Conservation (phyloP, 2,329 filamentous ascomycete species). For the Seiridium cupressi region DNA sequence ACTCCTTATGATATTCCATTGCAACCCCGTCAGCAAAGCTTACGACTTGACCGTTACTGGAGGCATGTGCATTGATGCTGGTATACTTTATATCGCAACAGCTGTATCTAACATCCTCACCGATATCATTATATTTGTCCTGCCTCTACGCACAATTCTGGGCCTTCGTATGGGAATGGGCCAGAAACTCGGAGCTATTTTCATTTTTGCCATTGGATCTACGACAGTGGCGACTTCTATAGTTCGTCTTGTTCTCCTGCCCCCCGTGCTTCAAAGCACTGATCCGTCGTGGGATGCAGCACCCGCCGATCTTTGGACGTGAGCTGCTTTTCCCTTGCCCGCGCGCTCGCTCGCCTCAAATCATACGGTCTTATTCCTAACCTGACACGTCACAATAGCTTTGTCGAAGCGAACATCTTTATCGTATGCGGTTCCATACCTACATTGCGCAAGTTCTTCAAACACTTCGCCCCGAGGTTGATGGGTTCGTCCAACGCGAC, state of each 20-base stretch:
- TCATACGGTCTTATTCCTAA: too few relatives aligned
- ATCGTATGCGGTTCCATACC: conserved; percentile 31
- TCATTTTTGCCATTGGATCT: conserved; percentile 42
- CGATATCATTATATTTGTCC: conserved; percentile 39
- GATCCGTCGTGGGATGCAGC: conserved; percentile 15
- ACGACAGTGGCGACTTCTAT: conserved; percentile 23
- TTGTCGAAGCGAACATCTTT: conserved; percentile 27
- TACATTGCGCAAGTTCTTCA: conserved; percentile 33
- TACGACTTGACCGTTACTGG: conserved; percentile 19
- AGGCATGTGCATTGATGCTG: conserved; percentile 8
- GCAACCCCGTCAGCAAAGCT: conserved; percentile 16
- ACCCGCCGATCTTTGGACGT: conserved; percentile 15
- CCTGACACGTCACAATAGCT: conserved; percentile 13
- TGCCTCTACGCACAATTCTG: conserved; percentile 42
- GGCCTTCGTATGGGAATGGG: conserved; percentile 37
- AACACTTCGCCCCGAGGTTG: conserved; percentile 27
- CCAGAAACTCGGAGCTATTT: conserved; percentile 39
- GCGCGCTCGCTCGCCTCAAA: too few relatives aligned
- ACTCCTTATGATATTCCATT: conserved; percentile 24
- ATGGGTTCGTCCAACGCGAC: conserved; percentile 13
- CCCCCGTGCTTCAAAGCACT: conserved; percentile 7
- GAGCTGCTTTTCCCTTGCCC: not conserved
- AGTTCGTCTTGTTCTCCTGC: conserved; percentile 9
- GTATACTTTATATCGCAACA: conserved; percentile 13
- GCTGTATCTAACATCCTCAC: conserved; percentile 43